Base-by-base conservation (phyloP, 2,329 filamentous ascomycete species). In the Xylariaceae sp. region DNA sequence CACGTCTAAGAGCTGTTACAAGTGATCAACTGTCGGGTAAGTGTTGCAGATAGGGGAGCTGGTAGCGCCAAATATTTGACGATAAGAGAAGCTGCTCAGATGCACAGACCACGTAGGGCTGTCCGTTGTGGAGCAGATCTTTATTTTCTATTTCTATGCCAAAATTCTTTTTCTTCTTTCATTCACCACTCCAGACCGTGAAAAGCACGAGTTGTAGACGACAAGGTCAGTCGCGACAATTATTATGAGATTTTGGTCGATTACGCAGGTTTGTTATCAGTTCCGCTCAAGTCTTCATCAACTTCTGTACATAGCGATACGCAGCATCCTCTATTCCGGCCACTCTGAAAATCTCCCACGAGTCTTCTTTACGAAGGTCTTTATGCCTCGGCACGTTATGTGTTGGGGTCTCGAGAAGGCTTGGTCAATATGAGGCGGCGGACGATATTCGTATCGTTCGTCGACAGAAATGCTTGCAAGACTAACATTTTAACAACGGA, bases 391-490 rank as follows among this genome's bases (percentile, higher is more conserved):
- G 64, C 67, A 64, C 71, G 71, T 73, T 65, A 72, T 73, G 71
- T 70, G 67, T 65, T 61, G 69, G 58, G 66, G 69, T 65, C 37
- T 62, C 60, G 63, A 71, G 70, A 68, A 63, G 70, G 71, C 62
- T 63, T 56, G 69, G 65, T 62, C 53, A 63, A 50, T 29, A 58
- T 29, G 47, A 62, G 60, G 63, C 61, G 37, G 52, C 59, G 48
- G 63, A 53, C 40, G 61, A 50, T 65, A 62, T 56, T 65, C 44
- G 41, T 63, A 56, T 58, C 55, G 39, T 63, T 34, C 47, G 63
- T 60, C 57, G 60, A 43, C 33, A 31, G 31, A 45, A 47, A 50
- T 45, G 72, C 71, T n/a, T 81, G 78, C 79, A 66, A 81, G 74
- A 81, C 39, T 36, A 51, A 52, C 33, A n/a, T 17, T 66, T 50